Base-by-base conservation (phyloP, 768 basidiomycete species). In the Russula earlei region DNA sequence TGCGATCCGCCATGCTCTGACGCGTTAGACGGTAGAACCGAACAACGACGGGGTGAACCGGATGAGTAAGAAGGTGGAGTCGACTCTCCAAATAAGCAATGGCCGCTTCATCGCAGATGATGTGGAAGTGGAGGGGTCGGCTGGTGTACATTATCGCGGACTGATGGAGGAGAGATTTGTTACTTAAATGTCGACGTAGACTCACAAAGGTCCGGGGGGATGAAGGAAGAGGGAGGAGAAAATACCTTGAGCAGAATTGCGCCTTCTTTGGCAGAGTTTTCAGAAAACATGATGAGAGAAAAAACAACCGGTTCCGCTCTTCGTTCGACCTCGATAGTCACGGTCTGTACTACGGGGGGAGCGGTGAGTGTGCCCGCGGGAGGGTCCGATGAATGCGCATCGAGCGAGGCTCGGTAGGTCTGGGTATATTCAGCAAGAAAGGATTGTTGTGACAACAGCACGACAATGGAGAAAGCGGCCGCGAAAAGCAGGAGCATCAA, bases 21-120 rank as follows among this genome's bases (percentile, higher is more conserved):
- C 67, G 68, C 11, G 74, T 64, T 2, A 74, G 69, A 20, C 68
- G 69, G 48, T 78, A 74, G 59, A 75, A 78, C 27, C 69, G 69
- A 2, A 79, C 69, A 25, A 65, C 63, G 52, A 77, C 57, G 36
- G 67, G 65, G 56, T 71, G 67, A 8, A 61, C 52, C 1, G 77
- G 76, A 6, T 68, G 69, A 11, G 63, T 68, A 38, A 79, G 63
- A 41, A 76, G 69, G 12, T 66, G 54, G 19, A 79, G 54, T 3
- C 77, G 69, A 6, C 58, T 61, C 52, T 75, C 70, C 1, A 79
- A 62, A 52, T 71, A 69, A 9, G 58, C 43, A 52, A 75, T 71
- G 4, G 77, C 77, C 10, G 44, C 62, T 29, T 74, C 70, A 57
- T 78, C 76, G 61, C 75, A 77, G 24, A 79, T 66, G 41, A 76